phyloP scores from a whole-genome alignment of 106 monocot species.

The Xerophyta viscosa region DNA sequence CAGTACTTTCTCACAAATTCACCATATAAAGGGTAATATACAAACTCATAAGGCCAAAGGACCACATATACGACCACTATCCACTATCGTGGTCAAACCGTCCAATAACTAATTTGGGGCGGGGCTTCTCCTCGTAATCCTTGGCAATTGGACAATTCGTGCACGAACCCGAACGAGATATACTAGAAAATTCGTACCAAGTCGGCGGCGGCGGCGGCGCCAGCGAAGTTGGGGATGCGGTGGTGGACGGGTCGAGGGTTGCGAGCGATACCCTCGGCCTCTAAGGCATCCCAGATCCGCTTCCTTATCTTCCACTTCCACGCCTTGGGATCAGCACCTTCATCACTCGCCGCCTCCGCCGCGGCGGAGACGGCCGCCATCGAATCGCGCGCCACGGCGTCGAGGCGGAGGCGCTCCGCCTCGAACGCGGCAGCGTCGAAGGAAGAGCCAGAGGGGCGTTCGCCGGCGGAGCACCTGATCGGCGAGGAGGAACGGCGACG shows the following conservation, averaged over 20 bases:
- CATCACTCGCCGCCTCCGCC: conserved; percentile 7
- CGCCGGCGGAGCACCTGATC: neutral
- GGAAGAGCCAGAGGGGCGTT: conserved; percentile 6
- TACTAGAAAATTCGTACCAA: neutral
- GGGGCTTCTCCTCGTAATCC: no score
- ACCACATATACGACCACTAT: neutral
- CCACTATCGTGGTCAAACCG: neutral
- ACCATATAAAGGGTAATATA: neutral
- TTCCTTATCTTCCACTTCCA: conserved; percentile 86
- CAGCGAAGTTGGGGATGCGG: conserved; percentile 85
- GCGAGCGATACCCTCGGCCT: conserved; percentile 50
- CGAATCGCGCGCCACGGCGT: conserved; percentile 54
- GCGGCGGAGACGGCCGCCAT: conserved; percentile 27
- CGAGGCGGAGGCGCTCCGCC: conserved; percentile 59
- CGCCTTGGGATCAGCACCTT: conserved; percentile 36
- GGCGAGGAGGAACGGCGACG: neutral
- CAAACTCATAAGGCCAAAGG: neutral
- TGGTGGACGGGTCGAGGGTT: conserved; percentile 82
- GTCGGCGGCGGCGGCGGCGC: conserved; percentile 56
- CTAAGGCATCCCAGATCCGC: conserved; percentile 79
- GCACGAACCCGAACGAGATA: no score
- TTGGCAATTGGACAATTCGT: no score
- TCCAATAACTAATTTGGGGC: neutral
- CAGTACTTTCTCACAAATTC: neutral
- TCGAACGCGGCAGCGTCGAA: conserved; percentile 69